These are phyloP conservation scores for Hemisphaericaspora lyxosophila DNA, from an alignment of 1,139 yeast species.

Conservation along the genomic window DNA sequence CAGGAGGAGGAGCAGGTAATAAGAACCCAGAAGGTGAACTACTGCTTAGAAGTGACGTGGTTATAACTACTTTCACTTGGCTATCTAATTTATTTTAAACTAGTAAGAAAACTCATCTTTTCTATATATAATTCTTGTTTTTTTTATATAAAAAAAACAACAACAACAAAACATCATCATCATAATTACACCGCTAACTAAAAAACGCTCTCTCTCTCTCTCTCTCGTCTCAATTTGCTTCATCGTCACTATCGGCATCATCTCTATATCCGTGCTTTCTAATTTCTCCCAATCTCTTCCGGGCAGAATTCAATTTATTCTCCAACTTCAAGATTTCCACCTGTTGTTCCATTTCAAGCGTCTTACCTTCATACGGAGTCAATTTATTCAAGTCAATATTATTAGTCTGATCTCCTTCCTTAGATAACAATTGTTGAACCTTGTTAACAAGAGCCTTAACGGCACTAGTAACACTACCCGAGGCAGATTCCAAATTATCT, in stretches of 20 bases:
- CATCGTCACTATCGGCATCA: slow-evolving; percentile 53
- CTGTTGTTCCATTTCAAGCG: slow-evolving; percentile 91
- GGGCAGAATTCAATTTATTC: slow-evolving; percentile 66
- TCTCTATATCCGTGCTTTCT: slow-evolving; percentile 72
- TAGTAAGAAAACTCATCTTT: no score
- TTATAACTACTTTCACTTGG: slow-evolving; percentile 2
- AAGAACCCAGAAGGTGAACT: slow-evolving; percentile 1
- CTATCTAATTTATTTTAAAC: slow-evolving; percentile 2
- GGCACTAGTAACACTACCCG: slow-evolving; percentile 69
- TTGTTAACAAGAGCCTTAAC: slow-evolving; percentile 70
- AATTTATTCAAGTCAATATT: slow-evolving; percentile 66
- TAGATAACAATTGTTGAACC: slow-evolving; percentile 61
- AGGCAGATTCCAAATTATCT: slow-evolving; percentile 68
- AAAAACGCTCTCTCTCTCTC: neutral
- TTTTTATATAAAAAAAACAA: neutral
- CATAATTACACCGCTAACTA: neutral
- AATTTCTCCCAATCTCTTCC: slow-evolving; percentile 83
- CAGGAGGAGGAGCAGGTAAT: no score
- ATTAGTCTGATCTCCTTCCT: slow-evolving; percentile 24
- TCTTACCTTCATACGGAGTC: slow-evolving; percentile 79
- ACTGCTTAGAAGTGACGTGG: neutral
- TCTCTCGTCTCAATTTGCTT: no score
- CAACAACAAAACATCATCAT: neutral
- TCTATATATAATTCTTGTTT: no score
- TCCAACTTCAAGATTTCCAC: slow-evolving; percentile 85